Evolutionary conservation across 768 basidiomycete species (phyloP).

Genomic region (Lyophyllum decastes): DNA sequence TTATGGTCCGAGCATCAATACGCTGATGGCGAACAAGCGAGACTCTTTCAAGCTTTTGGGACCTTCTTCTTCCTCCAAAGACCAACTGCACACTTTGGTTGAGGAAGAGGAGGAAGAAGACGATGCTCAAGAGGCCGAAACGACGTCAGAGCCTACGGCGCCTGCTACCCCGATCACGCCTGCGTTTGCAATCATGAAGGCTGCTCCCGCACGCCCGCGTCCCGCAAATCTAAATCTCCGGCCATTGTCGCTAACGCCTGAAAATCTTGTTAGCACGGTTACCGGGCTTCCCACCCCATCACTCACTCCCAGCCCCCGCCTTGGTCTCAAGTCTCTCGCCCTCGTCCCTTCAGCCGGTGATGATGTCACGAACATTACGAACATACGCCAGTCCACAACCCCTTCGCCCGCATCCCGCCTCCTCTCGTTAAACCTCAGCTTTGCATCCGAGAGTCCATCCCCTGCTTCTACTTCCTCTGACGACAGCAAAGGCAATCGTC

Average conservation of each 20-base stretch:
- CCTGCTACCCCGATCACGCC: conserved; percentile 31
- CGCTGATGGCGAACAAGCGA: conserved; percentile 60
- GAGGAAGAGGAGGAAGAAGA: conserved; percentile 91
- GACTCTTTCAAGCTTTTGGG: conserved; percentile 80
- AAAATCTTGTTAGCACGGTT: conserved; percentile 38
- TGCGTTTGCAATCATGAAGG: conserved; percentile 33
- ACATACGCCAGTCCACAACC: conserved; percentile 33
- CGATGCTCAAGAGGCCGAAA: conserved; percentile 33
- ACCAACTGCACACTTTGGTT: conserved; percentile 75
- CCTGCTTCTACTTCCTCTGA: conserved; percentile 24
- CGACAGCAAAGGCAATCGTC: conserved; percentile 39
- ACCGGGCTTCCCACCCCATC: conserved; percentile 55
- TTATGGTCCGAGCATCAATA: conserved; percentile 40
- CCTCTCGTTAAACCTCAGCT: conserved; percentile 40
- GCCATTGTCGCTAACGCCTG: conserved; percentile 69
- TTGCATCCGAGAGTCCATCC: conserved; percentile 29
- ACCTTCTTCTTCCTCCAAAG: conserved; percentile 64
- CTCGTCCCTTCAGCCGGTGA: conserved; percentile 38
- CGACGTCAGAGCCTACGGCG: conserved; percentile 23
- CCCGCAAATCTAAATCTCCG: conserved; percentile 70
- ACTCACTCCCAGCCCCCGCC: conserved; percentile 48
- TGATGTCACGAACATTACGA: conserved; percentile 26
- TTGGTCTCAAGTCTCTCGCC: conserved; percentile 55
- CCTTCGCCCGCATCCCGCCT: conserved; percentile 29
- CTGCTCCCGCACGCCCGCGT: conserved; percentile 51